Evolutionary conservation across 345 rosid genomes (phyloP), one percentile per base, ranked within the genome.

Genomic region (Citrus sp.): DNA sequence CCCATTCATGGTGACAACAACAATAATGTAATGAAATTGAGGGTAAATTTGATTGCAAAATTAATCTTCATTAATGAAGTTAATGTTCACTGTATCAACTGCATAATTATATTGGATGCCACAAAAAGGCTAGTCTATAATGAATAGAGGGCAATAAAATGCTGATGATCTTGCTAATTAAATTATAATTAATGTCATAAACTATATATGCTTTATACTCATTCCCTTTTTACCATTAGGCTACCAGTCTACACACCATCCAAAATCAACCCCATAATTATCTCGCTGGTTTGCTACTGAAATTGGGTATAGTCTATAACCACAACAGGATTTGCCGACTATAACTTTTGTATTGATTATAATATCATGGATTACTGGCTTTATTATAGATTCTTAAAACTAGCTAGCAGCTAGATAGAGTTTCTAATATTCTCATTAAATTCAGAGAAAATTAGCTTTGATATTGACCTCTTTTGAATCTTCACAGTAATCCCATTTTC

Each of bases 261-360:
- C 67, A 64, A 76, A 46, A 74, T 83, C 77, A 84, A 64, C 66
- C 67, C 73, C 79, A 78, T 66, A 77, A 79, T 85, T 74, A 81
- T 73, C 66, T 51, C 68, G 62, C 58, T 79, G 85, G 82, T 87
- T 79, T 88, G 86, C 78, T 71, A 46, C 80, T 78, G 24, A 79
- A 78, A 79, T 19, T 35, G 49, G 80, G 84, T 24, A 22, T 9
- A n/a, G 46, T 8, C 46, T 54, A 42, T 76, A 51, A 49, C 54
- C 72, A 66, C 37, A 13, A 7, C 21, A 34, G 62, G 60, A 49
- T 77, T 74, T 61, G 21, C 76, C 40, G 37, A 74, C 70, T 60
- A 54, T 74, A 30, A 64, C 71, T 75, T 32, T 73, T 72, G 62
- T 18, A 25, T 16, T 71, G 56, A 71, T 77, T 74, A 37, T 77